A percentile compares a stretch with the other conserved stretches of the same genome.
These are phyloP conservation scores for Cyamopsis tetragonoloba DNA, from an alignment of 306 rosid genomes.

Conservation along the genomic window DNA sequence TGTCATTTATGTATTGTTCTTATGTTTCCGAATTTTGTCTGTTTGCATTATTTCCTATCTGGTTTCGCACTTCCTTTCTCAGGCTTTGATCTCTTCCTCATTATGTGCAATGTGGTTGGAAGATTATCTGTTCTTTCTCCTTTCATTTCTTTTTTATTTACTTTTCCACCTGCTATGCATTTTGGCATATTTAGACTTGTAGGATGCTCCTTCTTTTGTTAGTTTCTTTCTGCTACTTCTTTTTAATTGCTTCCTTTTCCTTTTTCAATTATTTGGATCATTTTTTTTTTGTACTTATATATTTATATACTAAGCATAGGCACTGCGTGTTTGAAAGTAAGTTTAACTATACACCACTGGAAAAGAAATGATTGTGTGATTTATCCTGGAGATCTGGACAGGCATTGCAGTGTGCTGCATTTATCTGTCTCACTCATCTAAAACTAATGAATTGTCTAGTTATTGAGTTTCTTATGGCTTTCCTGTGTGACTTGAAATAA, in stretches of 20 bases:
- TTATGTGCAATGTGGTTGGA: slow-evolving; percentile 14
- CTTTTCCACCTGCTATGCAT: background rate
- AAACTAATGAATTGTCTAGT: background rate
- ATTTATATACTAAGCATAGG: background rate
- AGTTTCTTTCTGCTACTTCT: background rate
- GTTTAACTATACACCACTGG: background rate
- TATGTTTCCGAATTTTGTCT: background rate
- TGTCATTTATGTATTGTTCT: background rate
- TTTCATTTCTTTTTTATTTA: background rate
- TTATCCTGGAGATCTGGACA: background rate
- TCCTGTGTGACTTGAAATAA: background rate
- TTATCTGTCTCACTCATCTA: background rate
- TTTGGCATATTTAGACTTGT: background rate
- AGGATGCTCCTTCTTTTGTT: background rate
- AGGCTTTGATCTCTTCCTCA: background rate
- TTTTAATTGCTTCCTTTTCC: background rate
- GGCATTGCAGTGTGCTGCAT: background rate
- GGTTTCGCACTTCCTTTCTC: background rate
- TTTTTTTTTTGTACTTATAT: background rate
- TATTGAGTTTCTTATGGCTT: background rate
- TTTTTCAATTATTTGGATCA: background rate
- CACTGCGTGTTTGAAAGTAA: background rate
- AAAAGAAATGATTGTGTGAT: background rate
- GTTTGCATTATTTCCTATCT: background rate
- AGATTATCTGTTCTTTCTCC: background rate